phyloP scores from a whole-genome alignment of 164 flowering plant genomes.

The Vitis labrusca region DNA sequence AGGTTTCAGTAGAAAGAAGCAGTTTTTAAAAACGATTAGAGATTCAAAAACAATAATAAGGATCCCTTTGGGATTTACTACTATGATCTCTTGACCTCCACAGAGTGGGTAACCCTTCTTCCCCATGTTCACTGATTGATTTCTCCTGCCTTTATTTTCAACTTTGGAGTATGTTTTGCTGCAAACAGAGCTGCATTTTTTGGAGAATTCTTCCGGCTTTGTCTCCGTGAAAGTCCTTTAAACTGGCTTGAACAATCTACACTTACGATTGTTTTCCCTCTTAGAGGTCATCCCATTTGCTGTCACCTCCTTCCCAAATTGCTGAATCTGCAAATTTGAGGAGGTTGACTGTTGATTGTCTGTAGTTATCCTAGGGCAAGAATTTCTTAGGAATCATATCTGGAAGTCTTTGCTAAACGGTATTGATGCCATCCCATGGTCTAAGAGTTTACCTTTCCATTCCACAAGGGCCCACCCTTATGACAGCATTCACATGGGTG shows the following conservation, averaged over 20 bases:
- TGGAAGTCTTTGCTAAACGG: no score
- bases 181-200: background rate
- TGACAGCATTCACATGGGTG: background rate
- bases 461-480: background rate
- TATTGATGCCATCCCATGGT: no score
- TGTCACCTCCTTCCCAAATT: background rate
- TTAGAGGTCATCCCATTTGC: background rate
- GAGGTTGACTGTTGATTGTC: background rate
- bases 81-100: background rate
- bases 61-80: no score
- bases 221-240: background rate
- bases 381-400: no score
- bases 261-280: background rate
- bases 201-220: background rate
- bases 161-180: background rate
- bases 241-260: background rate
- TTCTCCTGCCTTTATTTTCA: background rate
- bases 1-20: no score
- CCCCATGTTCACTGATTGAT: background rate
- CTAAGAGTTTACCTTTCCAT: no score
- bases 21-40: no score
- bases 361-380: background rate
- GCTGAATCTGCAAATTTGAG: background rate
- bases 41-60: no score
- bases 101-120: background rate